phyloP scores from a whole-genome alignment of 1,284 basidiomycete genomes.

The Fomitopsis palustris region DNA sequence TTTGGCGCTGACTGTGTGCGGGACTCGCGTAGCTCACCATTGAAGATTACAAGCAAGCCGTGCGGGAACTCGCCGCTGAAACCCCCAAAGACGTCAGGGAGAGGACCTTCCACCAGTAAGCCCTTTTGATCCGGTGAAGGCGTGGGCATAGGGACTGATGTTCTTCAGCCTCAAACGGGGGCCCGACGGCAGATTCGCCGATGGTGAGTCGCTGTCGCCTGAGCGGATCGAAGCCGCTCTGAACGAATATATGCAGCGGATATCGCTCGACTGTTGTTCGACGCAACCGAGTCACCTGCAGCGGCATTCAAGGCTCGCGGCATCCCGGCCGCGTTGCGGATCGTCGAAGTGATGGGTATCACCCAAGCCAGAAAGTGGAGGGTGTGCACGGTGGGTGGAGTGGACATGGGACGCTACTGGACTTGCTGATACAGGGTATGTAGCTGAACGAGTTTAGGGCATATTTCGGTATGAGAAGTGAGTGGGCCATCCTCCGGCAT shows the following conservation, averaged over 20 bases:
- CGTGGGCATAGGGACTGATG: not conserved
- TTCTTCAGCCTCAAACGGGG: conserved; percentile 46
- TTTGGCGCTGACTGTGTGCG: no score
- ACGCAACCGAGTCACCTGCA: conserved; percentile 64
- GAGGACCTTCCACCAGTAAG: conserved; percentile 36
- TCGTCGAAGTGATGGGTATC: conserved; percentile 74
- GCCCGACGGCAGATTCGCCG: conserved; percentile 57
- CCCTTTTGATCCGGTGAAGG: conserved; percentile 24
- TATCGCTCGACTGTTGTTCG: conserved; percentile 61
- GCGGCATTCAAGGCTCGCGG: conserved; percentile 74
- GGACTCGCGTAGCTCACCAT: conserved; percentile 37
- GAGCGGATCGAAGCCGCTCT: not conserved
- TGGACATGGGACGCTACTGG: not conserved
- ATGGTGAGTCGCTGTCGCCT: conserved; percentile 29
- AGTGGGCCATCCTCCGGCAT: not conserved
- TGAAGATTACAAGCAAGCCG: conserved; percentile 39
- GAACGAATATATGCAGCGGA: conserved; percentile 28
- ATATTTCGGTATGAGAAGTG: conserved; percentile 49
- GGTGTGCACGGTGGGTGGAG: conserved; percentile 47
- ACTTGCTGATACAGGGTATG: not conserved
- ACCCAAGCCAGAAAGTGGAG: conserved; percentile 71
- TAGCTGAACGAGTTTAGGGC: conserved; percentile 64
- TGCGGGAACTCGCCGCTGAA: conserved; percentile 19
- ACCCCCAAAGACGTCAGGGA: conserved; percentile 14
- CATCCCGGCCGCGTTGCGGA: conserved; percentile 61